Evolutionary conservation across 768 basidiomycete genomes (phyloP).

Genomic region (Termitomyces sp.): DNA sequence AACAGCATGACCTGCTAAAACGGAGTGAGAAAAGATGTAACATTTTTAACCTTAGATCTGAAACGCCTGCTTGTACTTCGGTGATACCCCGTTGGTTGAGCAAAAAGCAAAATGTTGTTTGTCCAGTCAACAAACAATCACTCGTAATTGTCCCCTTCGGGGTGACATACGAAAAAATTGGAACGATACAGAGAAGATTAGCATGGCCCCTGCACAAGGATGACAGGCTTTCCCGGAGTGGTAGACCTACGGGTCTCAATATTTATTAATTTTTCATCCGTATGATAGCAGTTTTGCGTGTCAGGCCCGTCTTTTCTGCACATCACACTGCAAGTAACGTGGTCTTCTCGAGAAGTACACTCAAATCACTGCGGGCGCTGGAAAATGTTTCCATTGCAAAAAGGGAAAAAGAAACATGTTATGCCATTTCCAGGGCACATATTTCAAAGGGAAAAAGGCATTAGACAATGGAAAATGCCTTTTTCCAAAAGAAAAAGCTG

Average conservation of each 20-base stretch:
- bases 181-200: constrained; percentile 99
- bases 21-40: not conserved
- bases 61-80: not conserved
- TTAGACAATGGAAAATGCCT: too few species aligned
- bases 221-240: constrained; percentile 98
- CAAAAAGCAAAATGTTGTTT: constrained; percentile 18
- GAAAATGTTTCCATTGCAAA: too few species aligned
- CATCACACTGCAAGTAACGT: not conserved
- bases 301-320: too few species aligned
- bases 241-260: constrained; percentile 53
- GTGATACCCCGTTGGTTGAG: constrained; percentile 14
- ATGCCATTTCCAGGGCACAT: too few species aligned
- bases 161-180: constrained; percentile 98
- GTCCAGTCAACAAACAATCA: too few species aligned
- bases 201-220: constrained; percentile 99
- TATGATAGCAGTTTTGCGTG: too few species aligned
- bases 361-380: too few species aligned
- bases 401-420: too few species aligned
- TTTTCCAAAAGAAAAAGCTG: too few species aligned
- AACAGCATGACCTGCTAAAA: not conserved
- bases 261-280: constrained; percentile 25
- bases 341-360: not conserved
- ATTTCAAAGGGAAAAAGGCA: too few species aligned
- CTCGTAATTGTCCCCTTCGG: constrained; percentile 63
- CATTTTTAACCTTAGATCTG: too few species aligned